Evolutionary conservation across 192 early-diverging fungal species (phyloP).

Genomic region (Radiomyces spectabilis): DNA sequence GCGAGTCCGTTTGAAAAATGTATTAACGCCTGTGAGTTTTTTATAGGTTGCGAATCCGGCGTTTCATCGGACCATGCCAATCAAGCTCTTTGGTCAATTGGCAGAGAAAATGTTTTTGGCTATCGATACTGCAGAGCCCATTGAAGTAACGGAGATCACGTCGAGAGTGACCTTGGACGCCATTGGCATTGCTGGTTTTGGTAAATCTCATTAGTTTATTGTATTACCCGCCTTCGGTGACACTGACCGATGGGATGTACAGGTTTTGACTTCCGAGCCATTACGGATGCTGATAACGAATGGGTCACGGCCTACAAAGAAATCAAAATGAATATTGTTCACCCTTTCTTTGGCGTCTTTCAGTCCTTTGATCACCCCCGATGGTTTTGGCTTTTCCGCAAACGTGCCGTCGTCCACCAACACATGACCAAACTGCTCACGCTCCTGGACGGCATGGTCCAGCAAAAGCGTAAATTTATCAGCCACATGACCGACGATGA

Average conservation of each 20-base stretch:
- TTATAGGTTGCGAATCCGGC: conserved; percentile 15
- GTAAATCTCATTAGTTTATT: no score
- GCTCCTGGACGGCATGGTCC: conserved; percentile 3
- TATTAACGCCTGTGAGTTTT: no score
- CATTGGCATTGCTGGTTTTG: conserved; percentile 18
- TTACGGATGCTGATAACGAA: background rate
- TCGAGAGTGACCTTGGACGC: conserved; percentile 13
- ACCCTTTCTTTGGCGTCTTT: conserved; percentile 4
- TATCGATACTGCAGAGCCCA: no score
- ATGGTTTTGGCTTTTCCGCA: background rate
- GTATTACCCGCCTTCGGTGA: no score
- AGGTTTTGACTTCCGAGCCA: conserved; percentile 7
- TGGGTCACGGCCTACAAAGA: conserved; percentile 3
- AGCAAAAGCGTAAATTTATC: conserved; percentile 2
- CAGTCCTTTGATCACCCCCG: no score
- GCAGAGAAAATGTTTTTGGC: conserved; percentile 2
- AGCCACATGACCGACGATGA: background rate
- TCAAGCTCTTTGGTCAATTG: conserved; percentile 13
- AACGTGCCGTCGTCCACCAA: background rate
- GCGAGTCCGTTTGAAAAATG: no score
- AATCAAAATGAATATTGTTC: background rate
- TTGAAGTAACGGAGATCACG: no score
- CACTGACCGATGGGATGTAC: background rate
- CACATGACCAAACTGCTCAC: background rate
- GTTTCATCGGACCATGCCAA: conserved; percentile 18